phyloP scores from a whole-genome alignment of 257 asterid genomes.

The Nicotiana attenuata region DNA sequence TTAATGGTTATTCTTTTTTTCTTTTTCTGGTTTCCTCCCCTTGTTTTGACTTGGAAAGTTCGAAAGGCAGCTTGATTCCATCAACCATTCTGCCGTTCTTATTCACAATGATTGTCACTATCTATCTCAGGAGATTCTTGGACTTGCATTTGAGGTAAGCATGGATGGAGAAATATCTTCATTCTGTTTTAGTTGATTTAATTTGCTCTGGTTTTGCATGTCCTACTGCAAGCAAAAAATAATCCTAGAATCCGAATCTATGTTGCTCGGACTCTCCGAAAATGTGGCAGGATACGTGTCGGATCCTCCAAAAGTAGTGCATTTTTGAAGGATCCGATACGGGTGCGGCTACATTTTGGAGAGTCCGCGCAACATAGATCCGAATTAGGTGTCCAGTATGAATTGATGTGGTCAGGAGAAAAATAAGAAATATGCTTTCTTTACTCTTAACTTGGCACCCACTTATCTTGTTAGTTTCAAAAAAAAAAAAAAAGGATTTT shows the following conservation, averaged over 20 bases:
- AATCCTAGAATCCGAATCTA: background rate
- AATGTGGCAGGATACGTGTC: too few relatives aligned
- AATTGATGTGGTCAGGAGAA: background rate
- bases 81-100: conserved; percentile 89
- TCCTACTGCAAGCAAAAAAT: background rate
- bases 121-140: conserved; percentile 91
- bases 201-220: background rate
- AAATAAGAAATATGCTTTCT: background rate
- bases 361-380: too few relatives aligned
- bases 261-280: too few relatives aligned
- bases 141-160: conserved; percentile 90
- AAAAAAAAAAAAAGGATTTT: background rate
- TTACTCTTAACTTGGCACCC: background rate
- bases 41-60: conserved; percentile 52
- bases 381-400: background rate
- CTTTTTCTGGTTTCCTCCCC: conserved; percentile 14
- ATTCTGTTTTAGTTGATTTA: background rate
- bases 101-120: conserved; percentile 92
- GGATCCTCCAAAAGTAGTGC: too few relatives aligned
- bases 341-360: too few relatives aligned
- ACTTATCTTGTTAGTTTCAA: background rate
- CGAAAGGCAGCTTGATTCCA: conserved; percentile 83
- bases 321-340: too few relatives aligned
- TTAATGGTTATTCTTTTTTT: background rate
- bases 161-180: conserved; percentile 1